Conservation (phyloP, 2,329 filamentous ascomycete genomes). For the Botrytis elliptica region DNA sequence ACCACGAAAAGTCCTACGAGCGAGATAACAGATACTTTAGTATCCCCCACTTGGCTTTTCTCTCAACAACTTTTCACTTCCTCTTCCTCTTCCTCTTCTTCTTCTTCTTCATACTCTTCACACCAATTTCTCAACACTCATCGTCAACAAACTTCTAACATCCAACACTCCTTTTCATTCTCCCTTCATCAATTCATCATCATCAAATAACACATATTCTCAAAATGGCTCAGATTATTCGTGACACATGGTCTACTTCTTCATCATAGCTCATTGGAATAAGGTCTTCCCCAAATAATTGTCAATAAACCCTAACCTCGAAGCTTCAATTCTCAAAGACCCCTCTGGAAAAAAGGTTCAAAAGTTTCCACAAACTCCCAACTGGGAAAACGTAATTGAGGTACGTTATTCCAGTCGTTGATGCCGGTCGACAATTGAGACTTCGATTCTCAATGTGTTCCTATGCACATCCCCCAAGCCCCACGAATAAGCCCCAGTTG, state of each 20-base stretch:
- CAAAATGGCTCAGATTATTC: background rate
- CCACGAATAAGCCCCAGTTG: background rate
- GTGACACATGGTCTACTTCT: background rate
- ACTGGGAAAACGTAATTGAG: background rate
- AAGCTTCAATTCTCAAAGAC: background rate
- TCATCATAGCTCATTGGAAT: slow-evolving; percentile 13
- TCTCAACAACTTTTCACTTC: background rate
- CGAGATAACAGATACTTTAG: background rate
- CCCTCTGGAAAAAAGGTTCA: background rate
- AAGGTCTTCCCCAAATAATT: background rate
- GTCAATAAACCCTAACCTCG: background rate
- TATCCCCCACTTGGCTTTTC: background rate
- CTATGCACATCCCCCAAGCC: background rate
- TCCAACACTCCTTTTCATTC: background rate
- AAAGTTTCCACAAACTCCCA: background rate
- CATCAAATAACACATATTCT: background rate
- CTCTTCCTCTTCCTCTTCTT: background rate
- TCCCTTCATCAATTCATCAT: background rate
- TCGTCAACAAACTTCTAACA: background rate
- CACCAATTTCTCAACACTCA: background rate
- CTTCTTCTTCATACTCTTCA: background rate
- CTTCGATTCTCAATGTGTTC: background rate
- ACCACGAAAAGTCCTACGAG: background rate
- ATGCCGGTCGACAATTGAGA: background rate
- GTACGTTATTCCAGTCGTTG: background rate